Evolutionary conservation across 2,329 filamentous ascomycete species (phyloP).

Genomic region (Alternaria gaisen): DNA sequence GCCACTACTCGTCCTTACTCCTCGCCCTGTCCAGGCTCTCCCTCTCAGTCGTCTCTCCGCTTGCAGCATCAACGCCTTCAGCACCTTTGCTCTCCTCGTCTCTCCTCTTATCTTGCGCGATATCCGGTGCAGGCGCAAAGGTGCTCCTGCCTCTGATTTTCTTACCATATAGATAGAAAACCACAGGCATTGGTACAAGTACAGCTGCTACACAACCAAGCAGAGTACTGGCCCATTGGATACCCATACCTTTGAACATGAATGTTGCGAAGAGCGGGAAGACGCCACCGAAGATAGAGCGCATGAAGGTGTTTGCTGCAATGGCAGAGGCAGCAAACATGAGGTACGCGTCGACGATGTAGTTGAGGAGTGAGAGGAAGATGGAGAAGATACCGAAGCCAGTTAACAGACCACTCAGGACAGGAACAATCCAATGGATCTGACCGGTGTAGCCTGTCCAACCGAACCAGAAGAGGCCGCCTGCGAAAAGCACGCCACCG

Average conservation of each 20-base stretch:
- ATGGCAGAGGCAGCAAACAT: constrained; percentile 65
- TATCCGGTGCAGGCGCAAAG: constrained; percentile 55
- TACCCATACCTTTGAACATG: constrained; percentile 64
- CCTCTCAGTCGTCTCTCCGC: constrained; percentile 17
- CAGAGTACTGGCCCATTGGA: constrained; percentile 58
- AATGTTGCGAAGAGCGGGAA: constrained; percentile 65
- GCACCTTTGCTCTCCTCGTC: constrained; percentile 44
- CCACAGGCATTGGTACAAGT: constrained; percentile 55
- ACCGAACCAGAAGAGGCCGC: constrained; percentile 52
- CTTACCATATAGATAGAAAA: constrained; percentile 56
- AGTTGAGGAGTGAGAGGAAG: constrained; percentile 67
- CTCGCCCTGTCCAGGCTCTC: constrained; percentile 17
- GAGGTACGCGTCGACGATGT: constrained; percentile 67
- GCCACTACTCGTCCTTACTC: constrained; percentile 23
- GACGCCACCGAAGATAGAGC: constrained; percentile 59
- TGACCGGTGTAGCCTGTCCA: constrained; percentile 54
- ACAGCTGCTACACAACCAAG: constrained; percentile 56
- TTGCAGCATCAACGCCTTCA: constrained; percentile 15
- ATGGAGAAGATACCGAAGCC: constrained; percentile 67
- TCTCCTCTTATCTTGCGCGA: constrained; percentile 45
- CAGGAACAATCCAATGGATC: constrained; percentile 54
- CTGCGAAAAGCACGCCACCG: constrained; percentile 58
- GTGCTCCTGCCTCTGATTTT: constrained; percentile 54
- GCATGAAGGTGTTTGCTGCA: constrained; percentile 64
- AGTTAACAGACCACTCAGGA: constrained; percentile 60